These are phyloP conservation scores for Penicillium sp. DNA, from an alignment of 2,329 filamentous ascomycete genomes.

Conservation along the genomic window DNA sequence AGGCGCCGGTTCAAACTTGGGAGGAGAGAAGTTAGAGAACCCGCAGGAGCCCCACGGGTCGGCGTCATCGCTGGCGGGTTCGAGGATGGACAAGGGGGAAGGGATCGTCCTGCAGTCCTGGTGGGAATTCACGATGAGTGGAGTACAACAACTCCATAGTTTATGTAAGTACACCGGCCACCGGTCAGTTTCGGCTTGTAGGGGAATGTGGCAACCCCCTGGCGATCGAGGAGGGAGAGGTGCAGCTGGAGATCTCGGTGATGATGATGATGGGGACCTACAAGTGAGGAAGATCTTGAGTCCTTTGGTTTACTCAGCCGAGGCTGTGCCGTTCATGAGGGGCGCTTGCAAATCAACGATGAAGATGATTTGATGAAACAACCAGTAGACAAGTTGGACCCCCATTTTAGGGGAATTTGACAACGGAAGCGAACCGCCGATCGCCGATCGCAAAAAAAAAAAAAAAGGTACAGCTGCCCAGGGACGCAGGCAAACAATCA, in stretches of 20 bases:
- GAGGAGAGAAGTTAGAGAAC: neutral
- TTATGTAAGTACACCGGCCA: too few relatives aligned
- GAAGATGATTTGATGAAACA: neutral
- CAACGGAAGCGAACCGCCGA: neutral
- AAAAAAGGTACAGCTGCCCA: neutral
- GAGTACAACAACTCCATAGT: neutral
- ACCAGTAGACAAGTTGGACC: neutral
- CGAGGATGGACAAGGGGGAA: constrained; percentile 15
- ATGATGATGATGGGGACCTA: neutral
- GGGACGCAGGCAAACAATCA: neutral
- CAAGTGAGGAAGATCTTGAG: neutral
- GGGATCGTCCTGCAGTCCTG: constrained; percentile 22
- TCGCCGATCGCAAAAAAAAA: constrained; percentile 9
- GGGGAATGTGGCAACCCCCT: constrained; percentile 12
- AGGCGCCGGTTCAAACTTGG: constrained; percentile 15
- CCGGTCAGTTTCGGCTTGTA: constrained; percentile 3
- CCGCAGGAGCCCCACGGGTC: constrained; percentile 26
- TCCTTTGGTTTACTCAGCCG: neutral
- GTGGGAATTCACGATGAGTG: constrained; percentile 4
- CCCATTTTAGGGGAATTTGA: constrained; percentile 4
- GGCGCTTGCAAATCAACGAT: neutral
- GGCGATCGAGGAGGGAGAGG: constrained; percentile 5
- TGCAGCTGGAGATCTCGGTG: too few relatives aligned
- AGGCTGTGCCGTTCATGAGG: neutral
- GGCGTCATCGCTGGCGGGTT: constrained; percentile 30